These are phyloP conservation scores for Phytophthora kernoviae DNA, from an alignment of 352 stramenopile genomes.

Conservation along the genomic window DNA sequence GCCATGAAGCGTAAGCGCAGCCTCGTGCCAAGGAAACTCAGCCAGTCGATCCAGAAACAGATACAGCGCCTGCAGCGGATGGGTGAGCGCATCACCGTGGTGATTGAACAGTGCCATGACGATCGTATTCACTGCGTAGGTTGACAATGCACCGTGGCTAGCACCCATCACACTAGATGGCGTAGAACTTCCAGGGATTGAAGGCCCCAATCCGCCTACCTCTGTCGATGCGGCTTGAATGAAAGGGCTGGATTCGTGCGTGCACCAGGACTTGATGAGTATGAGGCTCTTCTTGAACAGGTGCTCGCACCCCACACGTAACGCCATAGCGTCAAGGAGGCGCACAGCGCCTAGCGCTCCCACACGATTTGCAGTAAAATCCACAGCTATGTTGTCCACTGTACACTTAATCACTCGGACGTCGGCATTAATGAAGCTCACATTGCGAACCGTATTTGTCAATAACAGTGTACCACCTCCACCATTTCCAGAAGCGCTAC, in stretches of 20 bases:
- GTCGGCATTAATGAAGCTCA: slow-evolving; percentile 91
- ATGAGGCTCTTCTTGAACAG: slow-evolving; percentile 90
- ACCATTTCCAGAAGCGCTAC: slow-evolving; percentile 8
- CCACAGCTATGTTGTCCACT: slow-evolving; percentile 90
- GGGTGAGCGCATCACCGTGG: slow-evolving; percentile 65
- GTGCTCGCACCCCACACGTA: slow-evolving; percentile 73
- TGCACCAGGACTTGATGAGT: slow-evolving; percentile 91
- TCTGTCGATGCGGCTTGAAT: slow-evolving; percentile 34
- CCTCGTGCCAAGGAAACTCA: slow-evolving; percentile 87
- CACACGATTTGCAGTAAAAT: slow-evolving; percentile 88
- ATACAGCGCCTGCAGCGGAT: slow-evolving; percentile 83
- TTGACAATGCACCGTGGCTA: slow-evolving; percentile 80
- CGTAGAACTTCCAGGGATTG: slow-evolving; percentile 15
- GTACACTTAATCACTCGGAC: slow-evolving; percentile 91
- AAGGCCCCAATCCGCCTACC: slow-evolving; percentile 13
- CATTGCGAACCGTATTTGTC: slow-evolving; percentile 83
- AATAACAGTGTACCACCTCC: slow-evolving; percentile 20
- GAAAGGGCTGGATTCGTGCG: slow-evolving; percentile 82
- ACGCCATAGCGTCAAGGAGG: slow-evolving; percentile 87
- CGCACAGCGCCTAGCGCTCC: slow-evolving; percentile 78
- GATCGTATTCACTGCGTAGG: slow-evolving; percentile 89
- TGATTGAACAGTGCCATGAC: slow-evolving; percentile 91
- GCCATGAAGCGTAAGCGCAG: slow-evolving; percentile 81
- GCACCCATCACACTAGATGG: slow-evolving; percentile 74
- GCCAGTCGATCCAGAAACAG: slow-evolving; percentile 87